Base-by-base conservation (phyloP, 805 yeast species). In the Nakazawaea wyomingensis region DNA sequence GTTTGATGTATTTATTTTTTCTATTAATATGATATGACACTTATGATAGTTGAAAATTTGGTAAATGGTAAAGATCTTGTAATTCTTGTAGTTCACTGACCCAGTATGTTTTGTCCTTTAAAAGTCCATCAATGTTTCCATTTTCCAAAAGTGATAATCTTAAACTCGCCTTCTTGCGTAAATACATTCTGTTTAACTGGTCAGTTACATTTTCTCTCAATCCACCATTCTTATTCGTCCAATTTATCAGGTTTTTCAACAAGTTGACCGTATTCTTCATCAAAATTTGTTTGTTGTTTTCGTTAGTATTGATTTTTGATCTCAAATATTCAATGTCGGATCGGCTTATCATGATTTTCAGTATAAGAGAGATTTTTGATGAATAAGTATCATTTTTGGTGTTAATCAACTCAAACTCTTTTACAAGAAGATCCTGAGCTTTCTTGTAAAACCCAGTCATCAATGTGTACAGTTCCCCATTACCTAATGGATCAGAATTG, bases 291-390 rank as follows among this genome's bases (percentile, higher is more conserved):
- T 46, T 45, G 49, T 63, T 61, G 13, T 60, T 60, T 2, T 47
- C 45, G 8, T 59, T 62, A 20, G 42, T 47, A 0, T 53, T 39
- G 3, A 72, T 26, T 35, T 61, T 65, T n/a, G 70, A 59, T 43
- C 80, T 59, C 52, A 74, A 79, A 10, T 72, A 51, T 43, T 74
- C 80, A 3, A 75, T 63, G 51, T 76, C 82, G 1, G 77, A 68
- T 38, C 81, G 59, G 26, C 73, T 76, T n/a, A 74, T 69, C 26
- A 67, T 50, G 1, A 75, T 57, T 7, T 69, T 62, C 46, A 73
- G 60, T 2, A 73, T 46, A 44, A 70, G 71, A 24, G 58, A 49
- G 3, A 63, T 50, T 10, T 44, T 43, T 5, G 46, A 32, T 18
- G 62, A 56, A 16, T 53, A 51, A 5, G 43, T 32, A 31, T 54